Base-by-base conservation (phyloP, 2,329 filamentous ascomycete species). In the Pestalotiopsis sp. region DNA sequence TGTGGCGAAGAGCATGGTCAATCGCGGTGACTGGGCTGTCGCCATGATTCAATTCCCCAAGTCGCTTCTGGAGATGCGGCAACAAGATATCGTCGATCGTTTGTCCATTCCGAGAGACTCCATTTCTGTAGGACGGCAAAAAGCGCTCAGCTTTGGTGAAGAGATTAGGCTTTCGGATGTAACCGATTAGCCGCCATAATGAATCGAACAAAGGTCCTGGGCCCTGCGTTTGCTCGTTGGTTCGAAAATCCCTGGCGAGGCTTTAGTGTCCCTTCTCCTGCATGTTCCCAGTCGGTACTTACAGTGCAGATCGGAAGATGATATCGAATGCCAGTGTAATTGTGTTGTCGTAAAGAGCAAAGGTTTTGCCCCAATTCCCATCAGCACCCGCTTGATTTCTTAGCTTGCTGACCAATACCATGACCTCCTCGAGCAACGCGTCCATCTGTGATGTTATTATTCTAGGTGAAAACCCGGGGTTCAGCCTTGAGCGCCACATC, bases 301-400 rank as follows among this genome's bases (percentile, higher is more conserved):
- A 72, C 72, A 72, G 13, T 2, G 68, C 56, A 9, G 59, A 14
- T 41, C 68, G 52, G 56, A 64, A 64, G 23, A 74, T 74, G 4
- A 74, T 67, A 49, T 73, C 70, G 25, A 70, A 72, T 1, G 66
- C 72, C 2, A 72, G 39, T 41, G 25, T 58, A 0, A 72, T 27
- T 1, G 70, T 68, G 9, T 56, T 69, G 0, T 71, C 69, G 17
- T 70, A 69, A 20, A 74, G 17, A 0, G 69, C 27, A 36, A 72
- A 74, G 11, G 68, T 9, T 2, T 67, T 57, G 2, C 72, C 71
- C 11, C 25, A 74, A 2, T 5, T 41, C 0, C 36, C 20, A 31
- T 71, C 58, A 1, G 20, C 13, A 1, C 70, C 70, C 2, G 68
- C 70, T n/a, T 31, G 4, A 1, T 41, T 36, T 57, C 52, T 59